Evolutionary conservation across 2,329 filamentous ascomycete species (phyloP).

Genomic region (Fusarium xylarioides): DNA sequence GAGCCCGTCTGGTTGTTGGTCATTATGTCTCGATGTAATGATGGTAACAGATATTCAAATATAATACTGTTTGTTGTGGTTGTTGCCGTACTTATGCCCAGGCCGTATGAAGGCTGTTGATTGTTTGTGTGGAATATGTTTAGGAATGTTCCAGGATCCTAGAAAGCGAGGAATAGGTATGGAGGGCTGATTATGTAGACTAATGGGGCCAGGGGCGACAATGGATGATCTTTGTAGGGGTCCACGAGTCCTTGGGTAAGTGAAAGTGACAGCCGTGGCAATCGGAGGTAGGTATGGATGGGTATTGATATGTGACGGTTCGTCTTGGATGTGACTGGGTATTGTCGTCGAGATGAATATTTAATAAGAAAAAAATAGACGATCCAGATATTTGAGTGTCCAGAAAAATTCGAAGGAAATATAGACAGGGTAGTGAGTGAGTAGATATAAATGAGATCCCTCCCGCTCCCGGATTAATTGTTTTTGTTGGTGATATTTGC

Average conservation of each 20-base stretch:
- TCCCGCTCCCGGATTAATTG: neutral
- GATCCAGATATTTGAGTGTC: neutral
- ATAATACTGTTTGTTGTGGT: neutral
- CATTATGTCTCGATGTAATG: neutral
- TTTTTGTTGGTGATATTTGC: constrained; percentile 2
- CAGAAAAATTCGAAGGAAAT: neutral
- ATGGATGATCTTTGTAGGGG: constrained; percentile 32
- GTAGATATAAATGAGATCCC: neutral
- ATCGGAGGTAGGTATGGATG: neutral
- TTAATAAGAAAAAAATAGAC: constrained; percentile 1
- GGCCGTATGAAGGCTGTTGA: neutral
- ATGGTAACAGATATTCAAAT: neutral
- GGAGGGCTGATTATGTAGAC: constrained; percentile 27
- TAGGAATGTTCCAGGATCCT: constrained; percentile 41
- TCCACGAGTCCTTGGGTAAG: constrained; percentile 10
- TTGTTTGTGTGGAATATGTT: constrained; percentile 38
- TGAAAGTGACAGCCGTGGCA: neutral
- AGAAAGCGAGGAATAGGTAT: constrained; percentile 10
- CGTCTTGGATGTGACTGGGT: neutral
- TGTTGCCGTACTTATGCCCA: neutral
- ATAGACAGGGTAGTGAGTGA: neutral
- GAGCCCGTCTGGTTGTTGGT: neutral
- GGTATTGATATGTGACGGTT: neutral
- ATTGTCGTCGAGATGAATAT: constrained; percentile 5
- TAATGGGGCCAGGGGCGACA: constrained; percentile 18